Evolutionary conservation across 2,329 filamentous ascomycete species (phyloP), one percentile per base, ranked within the genome.

Genomic region (Leptographium procerum): DNA sequence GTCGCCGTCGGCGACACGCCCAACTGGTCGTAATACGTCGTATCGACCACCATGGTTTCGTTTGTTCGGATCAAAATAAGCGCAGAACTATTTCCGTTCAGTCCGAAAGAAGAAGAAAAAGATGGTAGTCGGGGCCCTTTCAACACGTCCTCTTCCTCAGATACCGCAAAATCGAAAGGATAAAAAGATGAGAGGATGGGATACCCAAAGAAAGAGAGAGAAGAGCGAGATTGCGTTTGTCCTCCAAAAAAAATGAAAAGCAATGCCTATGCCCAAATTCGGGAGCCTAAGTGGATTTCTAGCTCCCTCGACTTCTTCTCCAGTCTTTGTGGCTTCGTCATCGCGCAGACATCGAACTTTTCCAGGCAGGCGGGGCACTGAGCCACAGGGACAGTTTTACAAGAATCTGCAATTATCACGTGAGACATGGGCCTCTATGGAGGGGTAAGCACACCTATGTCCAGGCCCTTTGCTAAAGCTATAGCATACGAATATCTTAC

Each of bases 1-100:
- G 89, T 87, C 33, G 91, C 92, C 58, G 87, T 89, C 64, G 90
- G 86, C 74, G 86, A 78, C 67, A 96, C 91, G 69, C 88, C 89
- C 45, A 96, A 79, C 66, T 84, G 84, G 73, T 96, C 91, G 74
- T 95, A 95, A 75, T 95, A 95, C 66, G 83, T 77, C 60, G 89
- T 95, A 72, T 95, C 90, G 67, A 87, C 88, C 66, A 94, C 90
- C 90, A 95, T 95, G 69, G 68, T 77, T 52, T 64, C 56, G 19
- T 34, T 14, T 36, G 29, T 16, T 19, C 19, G 54, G 22, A 8
- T 36, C 36, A 34, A 50, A 26, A 34, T 16, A 13, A 28, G 34
- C n/a, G 52, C 33, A 29, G 4, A 33, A 26, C 1, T 24, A 14
- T 19, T 9, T 19, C 33, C 33, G 33, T 29, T 13, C 28, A 16